Base-by-base conservation (phyloP, 306 rosid genomes). In the Vigna angularis region DNA sequence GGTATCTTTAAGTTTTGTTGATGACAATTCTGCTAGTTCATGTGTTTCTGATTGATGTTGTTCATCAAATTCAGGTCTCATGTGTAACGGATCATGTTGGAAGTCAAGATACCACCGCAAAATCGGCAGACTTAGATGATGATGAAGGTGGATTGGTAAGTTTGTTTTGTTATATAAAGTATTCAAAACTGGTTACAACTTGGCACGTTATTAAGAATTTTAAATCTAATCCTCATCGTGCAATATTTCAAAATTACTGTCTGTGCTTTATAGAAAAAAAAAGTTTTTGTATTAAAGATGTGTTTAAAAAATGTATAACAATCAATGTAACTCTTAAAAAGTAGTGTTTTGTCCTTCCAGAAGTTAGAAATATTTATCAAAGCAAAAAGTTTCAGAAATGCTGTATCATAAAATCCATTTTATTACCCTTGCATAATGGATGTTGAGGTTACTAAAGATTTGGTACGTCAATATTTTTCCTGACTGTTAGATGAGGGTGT, bases 141-240 rank as follows among this genome's bases (percentile, higher is more conserved):
- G 99, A 96, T 76, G 99, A 96, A 38, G 96, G 99, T 77, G 99
- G 99, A 74, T 87, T 96, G 98, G 99, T 96, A 83, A 78, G 97
- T 83, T 77, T 73, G 32, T 66, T 22, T 17, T 30, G 47, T 48
- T 62, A 17, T 55, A 18, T 15, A 13, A 11, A 53, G 28, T 26
- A 50, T 32, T 63, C 47, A 11, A 49, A 51, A 7, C 20, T 17
- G n/a, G 68, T 40, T n/a, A 1, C 38, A 72, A 56, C 26, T 17
- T 59, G 59, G 67, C 47, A 42, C 0, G 34, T 56, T 26, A 13
- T 32, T 34, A 16, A 34, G 32, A 63, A 63, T 3, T 63, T 52
- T 28, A 40, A 80, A 71, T 65, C 50, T 20, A 50, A 62, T 15
- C 53, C 44, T 66, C 62, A 13, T 72, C 57, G 50, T 62, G 18